Conservation (phyloP, 495 filamentous ascomycete species). For the Hyaloscypha bicolor region DNA sequence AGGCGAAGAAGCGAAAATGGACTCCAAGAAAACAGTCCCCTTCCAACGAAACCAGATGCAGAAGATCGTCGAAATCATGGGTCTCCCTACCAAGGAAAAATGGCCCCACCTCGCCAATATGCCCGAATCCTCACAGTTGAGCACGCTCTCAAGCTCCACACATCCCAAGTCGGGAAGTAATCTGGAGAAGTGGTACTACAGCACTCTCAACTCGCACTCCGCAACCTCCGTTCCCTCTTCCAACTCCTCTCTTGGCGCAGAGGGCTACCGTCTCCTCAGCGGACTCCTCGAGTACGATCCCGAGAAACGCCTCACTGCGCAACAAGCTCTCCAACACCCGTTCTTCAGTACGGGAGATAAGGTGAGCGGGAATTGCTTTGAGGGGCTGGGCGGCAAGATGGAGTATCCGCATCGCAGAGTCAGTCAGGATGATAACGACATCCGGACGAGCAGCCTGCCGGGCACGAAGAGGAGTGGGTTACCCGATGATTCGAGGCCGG, state of each 20-base stretch:
- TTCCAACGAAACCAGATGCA: conserved; percentile 99
- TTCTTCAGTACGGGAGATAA: conserved; percentile 76
- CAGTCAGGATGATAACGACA: conserved; percentile 93
- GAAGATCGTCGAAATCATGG: conserved; percentile 96
- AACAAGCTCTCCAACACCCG: conserved; percentile 80
- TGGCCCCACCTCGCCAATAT: conserved; percentile 83
- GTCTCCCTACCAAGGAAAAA: conserved; percentile 81
- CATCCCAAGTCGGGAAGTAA: conserved; percentile 38
- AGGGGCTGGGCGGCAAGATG: conserved; percentile 65
- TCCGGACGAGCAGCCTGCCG: conserved; percentile 80
- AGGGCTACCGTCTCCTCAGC: conserved; percentile 80
- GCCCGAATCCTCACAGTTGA: conserved; percentile 78
- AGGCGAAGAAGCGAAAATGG: conserved; percentile 98
- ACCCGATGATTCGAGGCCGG: conserved; percentile 75
- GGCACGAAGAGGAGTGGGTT: conserved; percentile 90
- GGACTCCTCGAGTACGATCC: conserved; percentile 92
- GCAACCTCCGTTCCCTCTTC: conserved; percentile 42
- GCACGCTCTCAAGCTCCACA: conserved; percentile 55
- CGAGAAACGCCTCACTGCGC: conserved; percentile 80
- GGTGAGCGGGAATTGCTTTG: conserved; percentile 81
- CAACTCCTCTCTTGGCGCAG: conserved; percentile 62
- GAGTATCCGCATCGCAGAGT: conserved; percentile 91
- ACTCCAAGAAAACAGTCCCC: conserved; percentile 92
- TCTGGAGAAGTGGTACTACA: conserved; percentile 61
- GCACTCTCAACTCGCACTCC: conserved; percentile 51